Evolutionary conservation across 345 rosid species (phyloP), one percentile per base, ranked within the genome.

Genomic region (Brassica cretica): DNA sequence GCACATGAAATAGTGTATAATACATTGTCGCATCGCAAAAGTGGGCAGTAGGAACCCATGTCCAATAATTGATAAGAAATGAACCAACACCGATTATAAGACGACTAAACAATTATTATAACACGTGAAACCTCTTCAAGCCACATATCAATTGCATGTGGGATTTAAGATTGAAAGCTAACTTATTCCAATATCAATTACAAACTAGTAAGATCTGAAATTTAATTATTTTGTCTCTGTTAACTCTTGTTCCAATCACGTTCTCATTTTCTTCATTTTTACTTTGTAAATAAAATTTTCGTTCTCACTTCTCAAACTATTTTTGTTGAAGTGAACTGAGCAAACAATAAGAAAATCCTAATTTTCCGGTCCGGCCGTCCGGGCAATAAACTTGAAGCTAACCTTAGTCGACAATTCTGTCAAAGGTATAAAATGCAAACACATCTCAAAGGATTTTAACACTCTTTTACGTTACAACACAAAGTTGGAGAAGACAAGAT

Each of bases 121-220:
- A 68, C 76, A 75, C 68, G 83, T 80, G 67, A 64, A 75, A 64
- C 6, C 67, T 56, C 56, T 41, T 30, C n/a, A 30, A 75, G 68
- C 83, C 76, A 80, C 72, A 70, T 27, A 64, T 55, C 78, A 44
- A 8, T n/a, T 64, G 64, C 63, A 69, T 64, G 76, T 69, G 76
- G 64, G 24, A 68, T 4, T 12, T 46, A 68, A 32, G 55, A 60
- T 21, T 56, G 46, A 39, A 72, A 14, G 37, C 60, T 27, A 27
- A 27, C 30, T 27, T 27, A 27, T 27, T 27, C 30, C 30, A 27
- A 27, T 27, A 27, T 27, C 30, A 27, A 27, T 27, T 64, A 39
- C 27, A 1, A 55, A 55, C 64, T 29, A 14, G 8, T 41, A 19
- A 64, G 66, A 39, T 77, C 46, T 78, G 56, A 72, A 37, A 71